A percentile compares a stretch with the other conserved stretches of the same genome.
Evolutionary conservation across 441 rosid species (phyloP).

Genomic region (Populus tomentosa): DNA sequence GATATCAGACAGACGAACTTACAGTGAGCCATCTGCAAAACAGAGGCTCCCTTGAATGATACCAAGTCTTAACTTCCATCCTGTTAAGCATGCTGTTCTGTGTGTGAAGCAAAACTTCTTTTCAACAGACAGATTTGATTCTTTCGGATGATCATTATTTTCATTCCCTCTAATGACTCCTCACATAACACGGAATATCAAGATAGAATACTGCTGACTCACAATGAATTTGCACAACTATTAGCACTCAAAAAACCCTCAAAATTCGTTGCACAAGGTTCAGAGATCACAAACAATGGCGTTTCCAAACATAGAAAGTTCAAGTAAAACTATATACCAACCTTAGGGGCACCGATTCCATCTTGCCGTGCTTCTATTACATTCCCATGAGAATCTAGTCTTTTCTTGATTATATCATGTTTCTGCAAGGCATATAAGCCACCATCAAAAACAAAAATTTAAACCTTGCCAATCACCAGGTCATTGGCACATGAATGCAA

Average conservation of each 20-base stretch:
- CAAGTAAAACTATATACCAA: conserved; percentile 19
- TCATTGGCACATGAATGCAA: no score
- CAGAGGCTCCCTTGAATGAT: neutral
- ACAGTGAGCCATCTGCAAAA: no score
- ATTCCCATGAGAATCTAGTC: conserved; percentile 72
- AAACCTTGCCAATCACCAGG: neutral
- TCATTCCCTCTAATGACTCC: neutral
- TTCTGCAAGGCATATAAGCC: conserved; percentile 35
- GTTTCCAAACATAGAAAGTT: neutral
- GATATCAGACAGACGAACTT: neutral
- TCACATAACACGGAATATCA: neutral
- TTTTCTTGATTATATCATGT: conserved; percentile 85
- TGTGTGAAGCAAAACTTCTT: neutral
- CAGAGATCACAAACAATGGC: neutral
- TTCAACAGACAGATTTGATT: neutral
- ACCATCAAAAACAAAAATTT: neutral
- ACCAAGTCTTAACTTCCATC: neutral
- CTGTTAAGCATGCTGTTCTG: neutral
- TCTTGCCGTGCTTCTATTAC: conserved; percentile 76
- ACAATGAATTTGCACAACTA: no score
- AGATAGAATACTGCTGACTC: neutral
- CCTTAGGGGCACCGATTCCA: conserved; percentile 89
- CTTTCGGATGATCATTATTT: neutral
- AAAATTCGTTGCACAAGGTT: neutral
- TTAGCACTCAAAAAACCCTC: no score